Conservation (phyloP, 179 eudicot species). For the Patellifolia procumbens region DNA sequence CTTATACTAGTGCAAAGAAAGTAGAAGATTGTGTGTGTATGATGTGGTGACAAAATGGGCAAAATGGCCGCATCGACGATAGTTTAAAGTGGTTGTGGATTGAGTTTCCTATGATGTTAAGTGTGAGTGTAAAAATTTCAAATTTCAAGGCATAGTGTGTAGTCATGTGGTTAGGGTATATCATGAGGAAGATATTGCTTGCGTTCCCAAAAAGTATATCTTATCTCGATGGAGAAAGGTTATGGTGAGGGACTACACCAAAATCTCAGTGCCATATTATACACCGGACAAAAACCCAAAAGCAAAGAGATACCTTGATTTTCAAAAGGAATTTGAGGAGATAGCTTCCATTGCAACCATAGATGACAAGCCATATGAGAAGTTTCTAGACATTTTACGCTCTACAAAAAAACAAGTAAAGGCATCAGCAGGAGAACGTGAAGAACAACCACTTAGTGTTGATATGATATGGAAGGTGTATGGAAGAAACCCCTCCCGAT, state of each 20-base stretch:
- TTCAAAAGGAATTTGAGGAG: background rate
- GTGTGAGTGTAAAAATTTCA: background rate
- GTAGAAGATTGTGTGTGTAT: background rate
- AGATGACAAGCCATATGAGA: background rate
- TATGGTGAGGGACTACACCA: background rate
- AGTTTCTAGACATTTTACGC: background rate
- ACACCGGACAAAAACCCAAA: background rate
- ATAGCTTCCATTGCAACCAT: background rate
- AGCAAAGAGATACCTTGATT: background rate
- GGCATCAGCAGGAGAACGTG: too few relatives aligned
- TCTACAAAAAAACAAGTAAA: too few relatives aligned
- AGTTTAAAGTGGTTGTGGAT: background rate
- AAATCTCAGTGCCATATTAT: background rate
- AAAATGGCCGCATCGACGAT: background rate
- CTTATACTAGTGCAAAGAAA: background rate
- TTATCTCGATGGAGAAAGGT: slow-evolving; percentile 10
- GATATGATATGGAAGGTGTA: too few relatives aligned
- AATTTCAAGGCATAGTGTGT: background rate
- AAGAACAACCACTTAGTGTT: too few relatives aligned
- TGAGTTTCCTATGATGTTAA: background rate
- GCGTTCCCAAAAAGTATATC: slow-evolving; percentile 6
- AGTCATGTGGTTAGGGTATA: background rate
- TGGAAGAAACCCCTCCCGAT: too few relatives aligned
- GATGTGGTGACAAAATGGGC: background rate
- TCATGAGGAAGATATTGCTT: background rate